Conservation (phyloP, 108 stramenopile genomes). For the Parmales sp. region DNA sequence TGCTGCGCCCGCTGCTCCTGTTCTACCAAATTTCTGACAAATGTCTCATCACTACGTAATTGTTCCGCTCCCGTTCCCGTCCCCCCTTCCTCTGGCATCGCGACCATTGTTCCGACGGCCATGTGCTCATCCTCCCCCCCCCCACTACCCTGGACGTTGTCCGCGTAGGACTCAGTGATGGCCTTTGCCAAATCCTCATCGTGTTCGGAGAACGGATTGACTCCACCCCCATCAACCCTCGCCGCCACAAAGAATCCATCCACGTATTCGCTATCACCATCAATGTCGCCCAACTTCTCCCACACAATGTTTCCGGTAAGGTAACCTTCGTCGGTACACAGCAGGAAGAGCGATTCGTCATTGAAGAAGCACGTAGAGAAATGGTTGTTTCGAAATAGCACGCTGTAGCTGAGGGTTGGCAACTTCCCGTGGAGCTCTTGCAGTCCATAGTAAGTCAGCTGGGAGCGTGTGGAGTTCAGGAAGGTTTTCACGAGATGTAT, state of each 20-base stretch:
- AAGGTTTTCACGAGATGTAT: constrained; percentile 27
- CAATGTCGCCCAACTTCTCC: constrained; percentile 78
- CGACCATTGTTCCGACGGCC: too few species aligned
- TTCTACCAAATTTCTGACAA: too few species aligned
- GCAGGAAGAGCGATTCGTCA: constrained; percentile 54
- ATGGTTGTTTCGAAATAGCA: constrained; percentile 96
- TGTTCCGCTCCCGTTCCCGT: too few species aligned
- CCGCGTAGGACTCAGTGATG: too few species aligned
- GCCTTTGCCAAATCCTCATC: too few species aligned
- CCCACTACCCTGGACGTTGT: too few species aligned
- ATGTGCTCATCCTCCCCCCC: too few species aligned
- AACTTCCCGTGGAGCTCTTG: constrained; percentile 57
- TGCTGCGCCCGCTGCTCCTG: too few species aligned
- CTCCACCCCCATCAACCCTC: too few species aligned
- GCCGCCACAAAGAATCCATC: constrained; percentile 30
- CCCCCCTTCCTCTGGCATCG: too few species aligned
- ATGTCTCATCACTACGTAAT: too few species aligned
- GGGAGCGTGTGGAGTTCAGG: constrained; percentile 55
- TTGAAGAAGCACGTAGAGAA: constrained; percentile 83
- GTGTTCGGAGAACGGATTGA: too few species aligned
- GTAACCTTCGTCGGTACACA: constrained; percentile 90
- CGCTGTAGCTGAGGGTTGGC: constrained; percentile 53
- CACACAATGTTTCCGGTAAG: constrained; percentile 64
- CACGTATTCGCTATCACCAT: constrained; percentile 73
- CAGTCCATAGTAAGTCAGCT: constrained; percentile 81